These are phyloP conservation scores for Crotalaria pallida DNA, from an alignment of 306 rosid species.

Conservation along the genomic window DNA sequence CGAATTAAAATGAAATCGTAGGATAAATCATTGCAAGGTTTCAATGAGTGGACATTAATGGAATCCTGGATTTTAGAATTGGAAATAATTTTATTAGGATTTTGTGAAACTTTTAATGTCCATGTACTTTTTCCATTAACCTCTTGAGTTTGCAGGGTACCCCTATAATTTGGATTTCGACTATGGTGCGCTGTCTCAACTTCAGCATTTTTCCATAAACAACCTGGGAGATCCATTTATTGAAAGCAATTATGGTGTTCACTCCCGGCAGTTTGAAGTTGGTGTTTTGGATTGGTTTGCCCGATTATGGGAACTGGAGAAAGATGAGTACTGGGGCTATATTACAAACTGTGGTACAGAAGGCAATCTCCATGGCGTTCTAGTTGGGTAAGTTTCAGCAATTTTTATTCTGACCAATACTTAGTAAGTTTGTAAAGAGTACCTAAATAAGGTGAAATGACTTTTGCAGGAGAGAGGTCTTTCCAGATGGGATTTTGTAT, in stretches of 20 bases:
- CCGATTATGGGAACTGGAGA: constrained; percentile 88
- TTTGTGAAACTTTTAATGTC: neutral
- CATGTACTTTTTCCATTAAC: neutral
- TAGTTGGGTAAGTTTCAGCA: constrained; percentile 40
- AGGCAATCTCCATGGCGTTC: constrained; percentile 90
- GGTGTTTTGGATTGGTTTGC: constrained; percentile 99
- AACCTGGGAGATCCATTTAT: constrained; percentile 98
- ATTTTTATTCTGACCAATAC: constrained; percentile 1
- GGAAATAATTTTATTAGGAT: neutral
- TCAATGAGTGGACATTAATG: neutral
- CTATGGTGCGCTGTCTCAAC: constrained; percentile 77
- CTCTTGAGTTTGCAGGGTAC: constrained; percentile 45
- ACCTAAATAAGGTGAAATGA: constrained; percentile 9
- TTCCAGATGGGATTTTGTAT: constrained; percentile 53
- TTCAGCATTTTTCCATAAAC: constrained; percentile 94
- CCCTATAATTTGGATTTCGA: constrained; percentile 93
- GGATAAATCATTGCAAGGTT: neutral
- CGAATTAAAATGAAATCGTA: neutral
- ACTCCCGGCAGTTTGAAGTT: constrained; percentile 87
- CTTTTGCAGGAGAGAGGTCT: constrained; percentile 46
- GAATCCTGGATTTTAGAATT: neutral
- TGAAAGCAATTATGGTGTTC: constrained; percentile 94
- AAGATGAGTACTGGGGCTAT: constrained; percentile 96
- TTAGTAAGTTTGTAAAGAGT: constrained; percentile 1
- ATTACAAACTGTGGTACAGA: constrained; percentile 98